Evolutionary conservation across 768 basidiomycete genomes (phyloP), one percentile per base, ranked within the genome.

Genomic region (Lentinus tigrinus): DNA sequence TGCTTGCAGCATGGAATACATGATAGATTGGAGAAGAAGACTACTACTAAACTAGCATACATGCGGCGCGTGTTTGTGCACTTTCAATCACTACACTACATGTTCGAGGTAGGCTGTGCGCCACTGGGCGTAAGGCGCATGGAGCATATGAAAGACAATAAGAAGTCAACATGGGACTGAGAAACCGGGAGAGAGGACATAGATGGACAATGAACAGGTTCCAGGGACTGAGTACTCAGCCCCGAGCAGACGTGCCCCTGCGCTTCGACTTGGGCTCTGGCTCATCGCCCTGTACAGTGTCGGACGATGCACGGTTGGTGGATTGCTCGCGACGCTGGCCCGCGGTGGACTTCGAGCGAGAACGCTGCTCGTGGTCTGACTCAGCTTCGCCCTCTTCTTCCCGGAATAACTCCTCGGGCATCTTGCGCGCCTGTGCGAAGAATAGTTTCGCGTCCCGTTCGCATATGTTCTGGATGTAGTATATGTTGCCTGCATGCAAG

Each of bases 401-500:
- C 24, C 11, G 36, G 23, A 47, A n/a, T 13, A 17, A 5, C 11
- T 56, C 54, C 24, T 69, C 61, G 0, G 74, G 67, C 31, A 82
- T 64, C 66, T 82, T 78, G 27, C 88, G 81, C 0, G 91, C 92
- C 75, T 98, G 96, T 0, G 93, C 88, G 75, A 98, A 98, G 77
- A 96, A 97, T 8, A 98, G 73, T 65, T 82, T 85, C 21, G 88
- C 93, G 48, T 89, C 86, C 36, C 90, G 85, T 47, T 88, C 81
- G 19, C 80, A 82, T 21, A 97, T 87, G 74, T 98, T 98, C 67
- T 91, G 84, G 66, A 98, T 93, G 57, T 85, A 84, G 70, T 98
- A 98, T 9, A 82, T 83, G 71, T 98, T 98, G 19, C 94, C 94
- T 95, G 63, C 1, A 60, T 10, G 23, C n/a, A 40, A 34, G 2